Evolutionary conservation across 345 rosid species (phyloP).

Genomic region (Nasturtium officinale): DNA sequence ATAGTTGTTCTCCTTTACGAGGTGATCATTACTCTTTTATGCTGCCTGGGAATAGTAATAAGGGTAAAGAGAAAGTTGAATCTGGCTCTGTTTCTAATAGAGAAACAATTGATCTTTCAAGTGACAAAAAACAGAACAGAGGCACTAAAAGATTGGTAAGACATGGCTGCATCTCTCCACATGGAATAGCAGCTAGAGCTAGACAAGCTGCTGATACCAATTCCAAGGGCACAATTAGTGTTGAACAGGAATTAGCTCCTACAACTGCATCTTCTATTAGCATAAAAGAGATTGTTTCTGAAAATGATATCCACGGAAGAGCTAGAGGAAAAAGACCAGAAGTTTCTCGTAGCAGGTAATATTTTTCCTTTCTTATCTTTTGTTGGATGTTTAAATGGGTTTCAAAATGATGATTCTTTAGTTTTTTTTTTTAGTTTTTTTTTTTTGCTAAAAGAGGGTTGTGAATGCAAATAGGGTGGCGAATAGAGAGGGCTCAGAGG

Average conservation of each 20-base stretch:
- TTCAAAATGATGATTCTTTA: background rate
- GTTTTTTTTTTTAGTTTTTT: conserved; percentile 30
- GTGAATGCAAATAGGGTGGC: conserved; percentile 37
- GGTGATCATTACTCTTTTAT: conserved; percentile 38
- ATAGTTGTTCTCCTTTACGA: conserved; percentile 38
- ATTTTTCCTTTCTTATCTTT: background rate
- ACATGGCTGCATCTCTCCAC: conserved; percentile 86
- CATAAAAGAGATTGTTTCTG: conserved; percentile 58
- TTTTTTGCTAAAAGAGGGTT: conserved; percentile 31
- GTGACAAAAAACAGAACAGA: conserved; percentile 40
- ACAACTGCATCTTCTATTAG: conserved; percentile 38
- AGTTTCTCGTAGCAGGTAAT: conserved; percentile 56
- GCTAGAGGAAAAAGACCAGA: conserved; percentile 57
- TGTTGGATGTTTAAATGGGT: background rate
- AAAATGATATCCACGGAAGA: conserved; percentile 38
- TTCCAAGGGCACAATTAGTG: conserved; percentile 29
- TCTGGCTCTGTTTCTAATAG: conserved; percentile 45
- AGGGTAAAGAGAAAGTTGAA: conserved; percentile 64
- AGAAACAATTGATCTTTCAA: conserved; percentile 48
- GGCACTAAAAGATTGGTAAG: conserved; percentile 77
- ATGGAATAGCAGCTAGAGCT: conserved; percentile 57
- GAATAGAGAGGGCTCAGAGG: conserved; percentile 42
- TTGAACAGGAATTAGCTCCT: conserved; percentile 36
- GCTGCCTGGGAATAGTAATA: conserved; percentile 42
- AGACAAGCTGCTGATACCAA: conserved; percentile 47